A percentile compares a stretch with the other conserved stretches of the same genome.
phyloP scores from a whole-genome alignment of 768 basidiomycete genomes.

The Mrakia gelida region DNA sequence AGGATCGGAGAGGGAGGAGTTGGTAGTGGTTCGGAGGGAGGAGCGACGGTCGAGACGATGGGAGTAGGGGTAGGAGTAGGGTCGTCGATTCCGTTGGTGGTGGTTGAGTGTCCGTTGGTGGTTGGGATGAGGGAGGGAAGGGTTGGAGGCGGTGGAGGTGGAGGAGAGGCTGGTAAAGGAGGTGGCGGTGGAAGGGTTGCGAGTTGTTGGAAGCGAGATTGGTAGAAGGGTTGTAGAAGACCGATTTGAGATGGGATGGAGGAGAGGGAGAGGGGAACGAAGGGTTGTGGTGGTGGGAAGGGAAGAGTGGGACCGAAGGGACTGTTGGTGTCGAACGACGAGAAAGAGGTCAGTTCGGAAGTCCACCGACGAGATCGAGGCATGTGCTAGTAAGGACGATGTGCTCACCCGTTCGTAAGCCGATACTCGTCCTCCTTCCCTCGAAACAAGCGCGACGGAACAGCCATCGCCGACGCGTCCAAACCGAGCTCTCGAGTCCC shows the following conservation, averaged over 20 bases:
- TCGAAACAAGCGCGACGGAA: constrained; percentile 73
- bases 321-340: neutral
- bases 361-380: neutral
- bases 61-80: neutral
- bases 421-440: constrained; percentile 39
- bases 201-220: constrained; percentile 33
- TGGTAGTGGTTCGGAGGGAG: neutral
- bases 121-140: no score
- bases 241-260: constrained; percentile 77
- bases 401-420: constrained; percentile 31
- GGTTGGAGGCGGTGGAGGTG: neutral
- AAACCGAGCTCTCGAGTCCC: constrained; percentile 84
- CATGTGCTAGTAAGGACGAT: neutral
- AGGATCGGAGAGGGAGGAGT: constrained; percentile 13
- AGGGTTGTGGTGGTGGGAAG: constrained; percentile 78
- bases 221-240: constrained; percentile 70
- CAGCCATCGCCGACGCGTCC: constrained; percentile 71
- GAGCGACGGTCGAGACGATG: neutral
- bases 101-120: neutral
- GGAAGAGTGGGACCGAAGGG: constrained; percentile 52
- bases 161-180: neutral
- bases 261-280: constrained; percentile 63
- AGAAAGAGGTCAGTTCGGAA: neutral
- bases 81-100: neutral
- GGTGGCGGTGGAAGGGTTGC: neutral